These are phyloP conservation scores for Delitschia confertaspora DNA, from an alignment of 495 filamentous ascomycete species.

Conservation along the genomic window DNA sequence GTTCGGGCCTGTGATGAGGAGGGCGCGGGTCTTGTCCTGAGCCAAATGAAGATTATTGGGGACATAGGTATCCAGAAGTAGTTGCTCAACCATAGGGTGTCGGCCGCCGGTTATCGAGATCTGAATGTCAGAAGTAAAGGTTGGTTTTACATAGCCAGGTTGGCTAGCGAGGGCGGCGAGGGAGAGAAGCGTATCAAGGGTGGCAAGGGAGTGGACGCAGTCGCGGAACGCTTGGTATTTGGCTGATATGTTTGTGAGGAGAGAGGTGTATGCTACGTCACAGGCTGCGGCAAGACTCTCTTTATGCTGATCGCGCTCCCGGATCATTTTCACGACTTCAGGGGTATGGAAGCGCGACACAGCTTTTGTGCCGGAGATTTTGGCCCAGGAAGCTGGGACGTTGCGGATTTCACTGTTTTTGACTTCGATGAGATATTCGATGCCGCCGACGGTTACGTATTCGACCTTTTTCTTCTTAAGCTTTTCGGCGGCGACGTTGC, in stretches of 20 bases:
- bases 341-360: constrained; percentile 91
- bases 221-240: constrained; percentile 87
- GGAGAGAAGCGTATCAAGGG: constrained; percentile 82
- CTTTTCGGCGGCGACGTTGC: constrained; percentile 57
- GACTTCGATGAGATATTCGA: constrained; percentile 92
- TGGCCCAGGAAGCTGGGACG: constrained; percentile 87
- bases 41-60: constrained; percentile 75
- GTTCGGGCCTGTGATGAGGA: constrained; percentile 93
- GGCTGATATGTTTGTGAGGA: constrained; percentile 63
- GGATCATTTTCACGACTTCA: constrained; percentile 69
- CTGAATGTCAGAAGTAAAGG: constrained; percentile 59
- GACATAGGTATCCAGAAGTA: constrained; percentile 79
- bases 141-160: constrained; percentile 84
- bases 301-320: constrained; percentile 89
- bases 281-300: constrained; percentile 88
- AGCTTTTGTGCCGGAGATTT: constrained; percentile 90
- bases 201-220: constrained; percentile 74
- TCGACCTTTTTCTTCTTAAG: constrained; percentile 59
- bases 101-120: constrained; percentile 69
- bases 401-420: constrained; percentile 71
- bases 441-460: constrained; percentile 75
- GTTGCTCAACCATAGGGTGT: constrained; percentile 94
- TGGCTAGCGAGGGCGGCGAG: constrained; percentile 69
- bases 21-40: constrained; percentile 55
- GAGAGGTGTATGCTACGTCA: constrained; percentile 65